Evolutionary conservation across 192 early-diverging fungal species (phyloP).

Genomic region (Spinellus fusiger): DNA sequence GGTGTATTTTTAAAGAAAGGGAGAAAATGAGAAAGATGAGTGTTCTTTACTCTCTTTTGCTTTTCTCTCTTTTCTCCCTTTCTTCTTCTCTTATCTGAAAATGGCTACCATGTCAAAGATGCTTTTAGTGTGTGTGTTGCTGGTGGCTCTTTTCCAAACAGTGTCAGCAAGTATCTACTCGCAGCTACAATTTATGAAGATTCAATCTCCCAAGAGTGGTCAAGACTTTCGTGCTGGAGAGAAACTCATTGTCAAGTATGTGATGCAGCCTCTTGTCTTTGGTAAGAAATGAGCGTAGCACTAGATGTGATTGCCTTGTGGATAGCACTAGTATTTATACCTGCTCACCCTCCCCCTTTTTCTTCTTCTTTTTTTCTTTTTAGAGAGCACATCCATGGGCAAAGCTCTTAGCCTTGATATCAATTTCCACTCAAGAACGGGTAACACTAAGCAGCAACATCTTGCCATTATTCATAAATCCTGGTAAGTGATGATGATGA

Average conservation of each 20-base stretch:
- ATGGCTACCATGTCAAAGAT: slow-evolving; percentile 4
- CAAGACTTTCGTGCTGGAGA: slow-evolving; percentile 20
- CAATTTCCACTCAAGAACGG: slow-evolving; percentile 27
- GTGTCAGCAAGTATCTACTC: slow-evolving; percentile 19
- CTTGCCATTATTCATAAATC: slow-evolving; percentile 10
- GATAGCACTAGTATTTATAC: background rate
- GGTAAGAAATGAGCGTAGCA: slow-evolving; percentile 19
- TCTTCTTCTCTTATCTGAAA: background rate
- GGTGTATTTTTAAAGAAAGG: no score
- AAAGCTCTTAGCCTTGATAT: slow-evolving; percentile 22
- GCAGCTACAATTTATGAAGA: slow-evolving; percentile 33
- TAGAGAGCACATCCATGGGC: slow-evolving; percentile 22
- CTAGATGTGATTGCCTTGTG: no score
- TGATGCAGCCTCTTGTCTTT: slow-evolving; percentile 28
- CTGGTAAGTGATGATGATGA: slow-evolving; percentile 1
- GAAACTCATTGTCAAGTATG: slow-evolving; percentile 21
- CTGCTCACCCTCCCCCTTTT: background rate
- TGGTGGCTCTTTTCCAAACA: slow-evolving; percentile 16
- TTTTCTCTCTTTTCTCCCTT: slow-evolving; percentile 1
- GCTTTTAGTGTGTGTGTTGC: slow-evolving; percentile 1
- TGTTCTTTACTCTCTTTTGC: background rate
- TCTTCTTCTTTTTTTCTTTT: background rate
- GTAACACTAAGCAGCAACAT: slow-evolving; percentile 17
- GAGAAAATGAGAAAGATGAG: background rate
- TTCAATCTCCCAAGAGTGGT: slow-evolving; percentile 19